Evolutionary conservation across 108 stramenopile genomes (phyloP).

Genomic region (Licmophora abbreviata): DNA sequence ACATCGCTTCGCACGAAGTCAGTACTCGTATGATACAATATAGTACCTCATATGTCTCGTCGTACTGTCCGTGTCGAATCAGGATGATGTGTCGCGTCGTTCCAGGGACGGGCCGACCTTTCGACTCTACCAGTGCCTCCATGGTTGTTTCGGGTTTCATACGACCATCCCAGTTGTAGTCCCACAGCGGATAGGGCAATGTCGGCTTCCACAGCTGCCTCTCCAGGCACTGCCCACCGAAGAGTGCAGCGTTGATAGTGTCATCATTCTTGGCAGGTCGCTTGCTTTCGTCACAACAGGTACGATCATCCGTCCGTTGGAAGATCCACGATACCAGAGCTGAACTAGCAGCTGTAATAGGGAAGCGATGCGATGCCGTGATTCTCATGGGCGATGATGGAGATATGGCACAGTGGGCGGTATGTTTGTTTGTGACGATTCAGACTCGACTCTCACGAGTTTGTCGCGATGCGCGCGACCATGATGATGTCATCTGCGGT

Average conservation of each 20-base stretch:
- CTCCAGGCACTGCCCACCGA: conserved; percentile 17
- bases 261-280: neutral
- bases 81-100: conserved; percentile 75
- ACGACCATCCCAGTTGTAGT: conserved; percentile 40
- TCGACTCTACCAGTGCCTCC: conserved; percentile 7
- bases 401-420: neutral
- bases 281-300: neutral
- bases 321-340: neutral
- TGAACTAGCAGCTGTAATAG: neutral
- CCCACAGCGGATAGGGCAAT: conserved; percentile 36
- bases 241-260: neutral
- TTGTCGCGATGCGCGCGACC: too few species aligned
- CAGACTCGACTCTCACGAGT: too few species aligned
- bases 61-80: conserved; percentile 88
- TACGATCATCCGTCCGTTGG: neutral
- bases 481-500: too few species aligned
- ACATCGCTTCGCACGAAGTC: too few species aligned
- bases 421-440: neutral
- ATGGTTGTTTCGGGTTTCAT: conserved; percentile 19
- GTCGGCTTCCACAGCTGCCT: conserved; percentile 25
- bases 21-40: conserved; percentile 5
- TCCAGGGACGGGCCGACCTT: neutral
- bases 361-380: neutral
- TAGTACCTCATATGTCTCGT: conserved; percentile 51
- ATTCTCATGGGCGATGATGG: neutral